phyloP scores from a whole-genome alignment of 345 rosid species.

The Eucalyptus microcorys region DNA sequence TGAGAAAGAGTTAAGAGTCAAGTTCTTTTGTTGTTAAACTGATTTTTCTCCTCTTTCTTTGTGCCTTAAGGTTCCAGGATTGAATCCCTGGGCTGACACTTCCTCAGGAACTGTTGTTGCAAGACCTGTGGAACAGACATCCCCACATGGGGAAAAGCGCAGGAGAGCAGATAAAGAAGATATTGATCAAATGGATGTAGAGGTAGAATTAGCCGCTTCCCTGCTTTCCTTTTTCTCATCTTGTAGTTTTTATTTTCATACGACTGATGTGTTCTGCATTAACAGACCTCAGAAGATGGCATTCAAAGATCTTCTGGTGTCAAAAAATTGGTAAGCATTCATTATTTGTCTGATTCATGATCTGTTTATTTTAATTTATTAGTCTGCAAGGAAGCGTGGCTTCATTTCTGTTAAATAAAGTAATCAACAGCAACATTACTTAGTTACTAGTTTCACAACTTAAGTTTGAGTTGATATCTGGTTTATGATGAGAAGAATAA shows the following conservation, averaged over 20 bases:
- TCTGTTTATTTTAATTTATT: neutral
- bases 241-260: neutral
- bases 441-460: neutral
- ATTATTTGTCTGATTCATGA: neutral
- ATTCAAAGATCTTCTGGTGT: constrained; percentile 23
- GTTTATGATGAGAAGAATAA: neutral
- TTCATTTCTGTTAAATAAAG: neutral
- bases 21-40: neutral
- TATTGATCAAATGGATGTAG: constrained; percentile 27
- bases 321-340: constrained; percentile 58
- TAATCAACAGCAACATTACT: neutral
- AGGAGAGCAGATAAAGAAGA: constrained; percentile 47
- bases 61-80: constrained; percentile 56
- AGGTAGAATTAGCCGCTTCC: constrained; percentile 2
- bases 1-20: neutral
- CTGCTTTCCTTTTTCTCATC: neutral
- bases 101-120: constrained; percentile 12
- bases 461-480: neutral
- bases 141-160: constrained; percentile 65
- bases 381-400: neutral
- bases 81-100: constrained; percentile 64
- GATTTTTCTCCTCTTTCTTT: neutral
- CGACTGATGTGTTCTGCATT: neutral
- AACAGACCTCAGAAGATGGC: constrained; percentile 33
- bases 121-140: constrained; percentile 8